These are phyloP conservation scores for Flaveria bidentis DNA, from an alignment of 129 eudicot species.

Conservation along the genomic window DNA sequence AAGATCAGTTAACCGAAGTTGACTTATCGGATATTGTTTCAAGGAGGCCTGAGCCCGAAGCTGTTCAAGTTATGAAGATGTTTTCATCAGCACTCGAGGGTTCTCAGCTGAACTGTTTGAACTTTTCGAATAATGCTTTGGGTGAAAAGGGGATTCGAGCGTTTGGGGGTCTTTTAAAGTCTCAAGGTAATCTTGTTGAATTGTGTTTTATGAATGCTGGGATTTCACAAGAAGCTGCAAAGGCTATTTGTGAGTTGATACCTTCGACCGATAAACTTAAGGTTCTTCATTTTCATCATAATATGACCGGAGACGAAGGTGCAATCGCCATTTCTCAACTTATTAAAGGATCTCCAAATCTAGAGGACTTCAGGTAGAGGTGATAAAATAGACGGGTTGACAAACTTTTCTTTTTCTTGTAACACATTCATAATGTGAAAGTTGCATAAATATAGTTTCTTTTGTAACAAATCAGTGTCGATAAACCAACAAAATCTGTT, in stretches of 20 bases:
- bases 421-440: not conserved
- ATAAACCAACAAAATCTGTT: not conserved
- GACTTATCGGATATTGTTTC: slow-evolving; percentile 82
- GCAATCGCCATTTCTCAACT: slow-evolving; percentile 51
- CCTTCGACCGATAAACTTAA: slow-evolving; percentile 17
- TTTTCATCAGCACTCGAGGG: slow-evolving; percentile 76
- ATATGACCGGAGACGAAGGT: slow-evolving; percentile 26
- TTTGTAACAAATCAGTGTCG: not conserved
- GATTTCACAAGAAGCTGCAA: slow-evolving; percentile 77
- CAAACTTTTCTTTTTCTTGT: not conserved
- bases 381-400: not conserved
- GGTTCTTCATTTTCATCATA: slow-evolving; percentile 22
- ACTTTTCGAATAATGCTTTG: slow-evolving; percentile 69
- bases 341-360: slow-evolving; percentile 49
- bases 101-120: slow-evolving; percentile 50
- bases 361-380: slow-evolving; percentile 59
- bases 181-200: slow-evolving; percentile 62
- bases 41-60: slow-evolving; percentile 81
- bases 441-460: not conserved
- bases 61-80: slow-evolving; percentile 71
- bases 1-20: slow-evolving; percentile 67
- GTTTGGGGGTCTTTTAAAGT: slow-evolving; percentile 60
- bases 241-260: slow-evolving; percentile 16
- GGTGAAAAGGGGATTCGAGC: slow-evolving; percentile 92
- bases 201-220: slow-evolving; percentile 76